Conservation (phyloP, 305 asterid genomes). For the Striga hermonthica region DNA sequence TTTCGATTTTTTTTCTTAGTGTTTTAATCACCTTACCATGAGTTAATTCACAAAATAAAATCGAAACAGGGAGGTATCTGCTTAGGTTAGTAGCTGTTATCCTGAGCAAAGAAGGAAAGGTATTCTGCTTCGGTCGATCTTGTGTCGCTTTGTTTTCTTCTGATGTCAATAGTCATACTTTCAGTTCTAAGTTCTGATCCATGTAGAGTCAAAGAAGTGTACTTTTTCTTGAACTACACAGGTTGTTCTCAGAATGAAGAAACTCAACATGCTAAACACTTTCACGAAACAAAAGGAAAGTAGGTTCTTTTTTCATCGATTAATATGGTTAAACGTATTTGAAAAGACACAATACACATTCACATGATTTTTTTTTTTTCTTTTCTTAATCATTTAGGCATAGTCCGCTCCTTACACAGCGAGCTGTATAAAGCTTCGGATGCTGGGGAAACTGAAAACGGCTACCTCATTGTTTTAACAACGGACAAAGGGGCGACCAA, state of each 20-base stretch:
- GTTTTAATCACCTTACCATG: neutral
- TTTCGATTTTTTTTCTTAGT: no score
- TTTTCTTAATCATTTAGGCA: slow-evolving; percentile 38
- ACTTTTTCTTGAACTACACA: slow-evolving; percentile 33
- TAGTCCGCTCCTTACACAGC: slow-evolving; percentile 55
- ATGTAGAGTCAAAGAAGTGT: no score
- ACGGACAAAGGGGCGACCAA: slow-evolving; percentile 67
- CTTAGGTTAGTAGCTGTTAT: slow-evolving; percentile 59
- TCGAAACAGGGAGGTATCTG: slow-evolving; percentile 55
- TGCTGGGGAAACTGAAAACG: slow-evolving; percentile 50
- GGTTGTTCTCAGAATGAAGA: slow-evolving; percentile 75
- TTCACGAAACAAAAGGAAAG: slow-evolving; percentile 69
- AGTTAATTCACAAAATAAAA: slow-evolving; percentile 8
- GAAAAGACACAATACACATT: slow-evolving; percentile 6
- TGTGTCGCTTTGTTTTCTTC: neutral
- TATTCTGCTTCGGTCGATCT: slow-evolving; percentile 25
- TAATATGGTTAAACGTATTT: no score
- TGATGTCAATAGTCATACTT: no score
- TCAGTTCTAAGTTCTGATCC: no score
- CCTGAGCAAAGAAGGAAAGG: slow-evolving; percentile 67
- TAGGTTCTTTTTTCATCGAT: slow-evolving; percentile 33
- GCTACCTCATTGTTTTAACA: slow-evolving; percentile 61
- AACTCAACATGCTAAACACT: slow-evolving; percentile 56
- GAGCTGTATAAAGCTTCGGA: slow-evolving; percentile 73
- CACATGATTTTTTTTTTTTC: neutral